Conservation (phyloP, 202 grass and related monocot genomes). For the Panicum virgatum region DNA sequence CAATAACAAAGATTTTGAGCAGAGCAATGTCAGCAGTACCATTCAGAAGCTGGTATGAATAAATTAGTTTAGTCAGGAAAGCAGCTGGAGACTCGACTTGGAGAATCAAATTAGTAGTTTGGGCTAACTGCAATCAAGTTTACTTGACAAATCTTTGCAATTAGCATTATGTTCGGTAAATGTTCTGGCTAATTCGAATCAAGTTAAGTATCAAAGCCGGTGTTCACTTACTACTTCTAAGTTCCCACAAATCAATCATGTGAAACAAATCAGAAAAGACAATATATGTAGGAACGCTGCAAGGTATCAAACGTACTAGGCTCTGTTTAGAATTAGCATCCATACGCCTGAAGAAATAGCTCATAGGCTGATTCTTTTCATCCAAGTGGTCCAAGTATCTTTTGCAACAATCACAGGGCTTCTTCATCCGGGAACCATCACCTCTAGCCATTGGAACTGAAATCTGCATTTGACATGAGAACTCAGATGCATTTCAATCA, state of each 20-base stretch:
- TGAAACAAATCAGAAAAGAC: not conserved
- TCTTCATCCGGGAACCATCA: slow-evolving; percentile 1
- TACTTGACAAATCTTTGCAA: too few relatives aligned
- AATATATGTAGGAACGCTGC: not conserved
- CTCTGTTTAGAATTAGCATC: not conserved
- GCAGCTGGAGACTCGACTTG: too few relatives aligned
- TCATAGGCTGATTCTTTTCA: slow-evolving; percentile 23
- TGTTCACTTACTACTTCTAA: not conserved
- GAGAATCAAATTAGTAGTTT: too few relatives aligned
- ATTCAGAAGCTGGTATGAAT: not conserved
- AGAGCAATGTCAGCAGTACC: not conserved
- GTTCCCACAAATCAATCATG: not conserved
- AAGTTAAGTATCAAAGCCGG: not conserved
- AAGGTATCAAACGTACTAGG: slow-evolving; percentile 23
- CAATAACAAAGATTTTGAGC: not conserved
- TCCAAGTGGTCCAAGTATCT: slow-evolving; percentile 38
- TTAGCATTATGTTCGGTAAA: too few relatives aligned
- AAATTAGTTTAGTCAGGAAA: too few relatives aligned
- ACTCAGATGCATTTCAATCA: not conserved
- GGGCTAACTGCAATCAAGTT: too few relatives aligned
- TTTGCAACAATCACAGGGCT: slow-evolving; percentile 22
- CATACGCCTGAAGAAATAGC: slow-evolving; percentile 32
- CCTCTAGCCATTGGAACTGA: slow-evolving; percentile 8
- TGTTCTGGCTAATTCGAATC: not conserved
- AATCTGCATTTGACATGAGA: not conserved